Evolutionary conservation across 345 rosid genomes (phyloP).

Genomic region (Odontarrhena argentea): DNA sequence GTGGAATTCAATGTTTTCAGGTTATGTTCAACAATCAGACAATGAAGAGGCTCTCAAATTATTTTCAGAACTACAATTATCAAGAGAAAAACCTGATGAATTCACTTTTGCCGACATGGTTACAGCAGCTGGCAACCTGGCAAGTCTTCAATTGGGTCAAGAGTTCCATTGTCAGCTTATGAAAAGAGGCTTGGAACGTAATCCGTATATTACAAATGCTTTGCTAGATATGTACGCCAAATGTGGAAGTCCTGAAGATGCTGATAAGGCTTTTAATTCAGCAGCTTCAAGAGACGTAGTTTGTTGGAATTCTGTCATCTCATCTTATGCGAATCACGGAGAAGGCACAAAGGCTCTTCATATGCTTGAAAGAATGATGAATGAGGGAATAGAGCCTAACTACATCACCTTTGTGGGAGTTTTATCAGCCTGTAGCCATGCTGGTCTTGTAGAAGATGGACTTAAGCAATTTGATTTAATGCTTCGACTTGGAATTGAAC

Average conservation of each 20-base stretch:
- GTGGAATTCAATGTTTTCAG: constrained; percentile 79
- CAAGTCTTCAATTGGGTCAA: constrained; percentile 64
- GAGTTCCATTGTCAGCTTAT: constrained; percentile 62
- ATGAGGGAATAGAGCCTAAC: constrained; percentile 63
- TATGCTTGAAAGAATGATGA: constrained; percentile 56
- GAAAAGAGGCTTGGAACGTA: constrained; percentile 50
- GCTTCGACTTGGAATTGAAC: constrained; percentile 57
- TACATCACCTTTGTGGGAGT: constrained; percentile 66
- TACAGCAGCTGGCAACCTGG: constrained; percentile 66
- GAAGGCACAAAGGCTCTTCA: constrained; percentile 58
- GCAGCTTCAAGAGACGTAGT: constrained; percentile 49
- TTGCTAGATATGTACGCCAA: constrained; percentile 78
- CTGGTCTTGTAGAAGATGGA: constrained; percentile 68
- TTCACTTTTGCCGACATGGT: constrained; percentile 66
- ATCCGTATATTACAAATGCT: constrained; percentile 61
- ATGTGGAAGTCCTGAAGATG: constrained; percentile 68
- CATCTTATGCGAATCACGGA: constrained; percentile 71
- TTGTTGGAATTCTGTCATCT: constrained; percentile 80
- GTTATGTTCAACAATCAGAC: constrained; percentile 62
- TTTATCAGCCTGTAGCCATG: constrained; percentile 79
- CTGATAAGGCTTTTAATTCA: constrained; percentile 51
- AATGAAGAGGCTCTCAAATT: constrained; percentile 68
- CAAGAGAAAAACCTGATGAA: constrained; percentile 54
- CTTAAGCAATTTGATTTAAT: constrained; percentile 53
- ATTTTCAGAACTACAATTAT: constrained; percentile 51